A percentile compares a stretch with the other conserved stretches of the same genome.
phyloP scores from a whole-genome alignment of 768 basidiomycete species.

The Asterophora parasitica region DNA sequence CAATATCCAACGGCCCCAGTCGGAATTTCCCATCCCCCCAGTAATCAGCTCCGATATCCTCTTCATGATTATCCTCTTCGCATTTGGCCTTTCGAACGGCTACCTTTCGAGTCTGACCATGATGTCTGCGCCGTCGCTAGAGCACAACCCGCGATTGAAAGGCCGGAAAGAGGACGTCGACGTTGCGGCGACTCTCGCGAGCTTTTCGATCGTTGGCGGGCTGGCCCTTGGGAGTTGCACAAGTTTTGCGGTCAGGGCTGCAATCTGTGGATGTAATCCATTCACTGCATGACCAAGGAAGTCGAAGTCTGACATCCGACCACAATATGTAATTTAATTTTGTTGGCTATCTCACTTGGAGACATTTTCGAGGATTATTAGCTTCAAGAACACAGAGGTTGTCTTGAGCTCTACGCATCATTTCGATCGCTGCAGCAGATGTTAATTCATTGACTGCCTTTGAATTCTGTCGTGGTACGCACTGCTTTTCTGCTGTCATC shows the following conservation, averaged over 20 bases:
- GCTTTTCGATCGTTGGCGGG: slow-evolving; percentile 75
- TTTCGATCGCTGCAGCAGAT: background rate
- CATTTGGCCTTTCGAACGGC: slow-evolving; percentile 79
- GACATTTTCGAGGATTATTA: background rate
- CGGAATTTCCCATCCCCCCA: slow-evolving; percentile 30
- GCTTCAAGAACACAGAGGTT: background rate
- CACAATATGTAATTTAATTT: background rate
- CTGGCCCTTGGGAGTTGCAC: slow-evolving; percentile 69
- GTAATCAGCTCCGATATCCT: slow-evolving; percentile 72
- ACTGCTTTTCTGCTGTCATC: slow-evolving; percentile 20
- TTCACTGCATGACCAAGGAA: slow-evolving; percentile 30
- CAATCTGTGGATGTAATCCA: slow-evolving; percentile 72
- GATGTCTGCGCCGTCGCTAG: slow-evolving; percentile 78
- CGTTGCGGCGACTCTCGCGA: slow-evolving; percentile 75
- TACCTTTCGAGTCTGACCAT: slow-evolving; percentile 74
- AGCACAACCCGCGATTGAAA: slow-evolving; percentile 70
- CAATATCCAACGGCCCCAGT: slow-evolving; percentile 59
- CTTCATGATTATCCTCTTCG: slow-evolving; percentile 69
- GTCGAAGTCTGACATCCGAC: background rate
- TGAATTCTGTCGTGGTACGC: background rate
- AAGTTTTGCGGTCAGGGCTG: slow-evolving; percentile 75
- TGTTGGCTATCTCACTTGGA: background rate
- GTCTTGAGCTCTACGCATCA: no score
- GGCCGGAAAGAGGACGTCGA: slow-evolving; percentile 77
- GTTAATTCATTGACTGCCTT: background rate